Base-by-base conservation (phyloP, 2,329 filamentous ascomycete genomes). In the Ilyonectria robusta region DNA sequence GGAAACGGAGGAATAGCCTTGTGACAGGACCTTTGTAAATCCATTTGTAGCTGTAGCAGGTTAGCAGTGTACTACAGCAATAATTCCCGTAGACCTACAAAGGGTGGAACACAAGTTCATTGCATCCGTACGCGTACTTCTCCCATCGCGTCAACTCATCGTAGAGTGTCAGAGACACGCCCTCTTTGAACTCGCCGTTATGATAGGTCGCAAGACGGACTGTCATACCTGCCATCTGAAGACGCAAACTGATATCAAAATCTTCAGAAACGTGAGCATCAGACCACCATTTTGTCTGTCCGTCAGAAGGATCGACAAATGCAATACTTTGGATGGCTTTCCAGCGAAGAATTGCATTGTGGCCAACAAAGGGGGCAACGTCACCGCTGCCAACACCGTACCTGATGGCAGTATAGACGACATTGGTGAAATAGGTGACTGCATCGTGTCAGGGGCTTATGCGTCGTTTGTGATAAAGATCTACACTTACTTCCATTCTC, bases 341-440 rank as follows among this genome's bases (percentile, higher is more conserved):
- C 92, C 92, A 94, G 23, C 92, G 87, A 15, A 94, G 83, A 66
- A 94, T 88, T 1, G 92, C 92, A 75, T 94, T 94, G 82, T 94
- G 92, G 1, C 92, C 92, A 68, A 94, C 92, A 72, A 94, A 94
- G 0, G 91, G 92, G 0, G 92, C 90, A 7, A 92, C 88, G 59
- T 94, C 92, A 5, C 92, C 92, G 57, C 88, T 91, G 7, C 89
- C 88, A 31, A 94, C 91, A 21, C 89, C 88, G 75, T 91, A 94
- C 29, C 87, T 85, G 74, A 94, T 94, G 37, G 91, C 88, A 0
- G 88, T 91, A 82, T 94, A 95, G 72, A 94, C 89, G 58, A 94
- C 86, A 75, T 94, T 91, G 47, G 92, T 94, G 81, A 94, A 94
- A 82, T 92, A 94, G 1, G 92, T 93, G 74, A 93, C 46, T 48